phyloP scores from a whole-genome alignment of 495 filamentous ascomycete genomes.

The Hypoxylon cercidicola region DNA sequence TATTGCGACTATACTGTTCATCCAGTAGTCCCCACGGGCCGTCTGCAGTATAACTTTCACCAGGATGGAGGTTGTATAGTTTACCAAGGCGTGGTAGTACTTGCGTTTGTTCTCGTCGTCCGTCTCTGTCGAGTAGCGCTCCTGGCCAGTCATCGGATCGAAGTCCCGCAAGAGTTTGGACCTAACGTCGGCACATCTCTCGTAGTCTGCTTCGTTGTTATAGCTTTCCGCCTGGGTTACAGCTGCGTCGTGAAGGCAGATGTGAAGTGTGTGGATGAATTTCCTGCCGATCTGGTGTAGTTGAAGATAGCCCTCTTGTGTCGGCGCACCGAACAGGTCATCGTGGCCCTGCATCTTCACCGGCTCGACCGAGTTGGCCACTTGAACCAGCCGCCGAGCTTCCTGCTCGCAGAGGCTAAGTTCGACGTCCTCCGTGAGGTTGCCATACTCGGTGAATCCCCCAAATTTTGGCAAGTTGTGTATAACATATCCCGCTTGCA shows the following conservation, averaged over 20 bases:
- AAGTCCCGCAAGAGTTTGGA: slow-evolving; percentile 6
- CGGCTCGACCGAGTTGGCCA: background rate
- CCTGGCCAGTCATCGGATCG: slow-evolving; percentile 6
- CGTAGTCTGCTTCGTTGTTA: slow-evolving; percentile 3
- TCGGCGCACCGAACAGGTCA: slow-evolving; percentile 2
- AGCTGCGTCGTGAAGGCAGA: slow-evolving; percentile 8
- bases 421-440: slow-evolving; percentile 7
- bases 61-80: slow-evolving; percentile 2
- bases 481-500: slow-evolving; percentile 1
- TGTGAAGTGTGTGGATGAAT: slow-evolving; percentile 1
- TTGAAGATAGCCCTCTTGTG: slow-evolving; percentile 9
- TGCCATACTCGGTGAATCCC: slow-evolving; percentile 6
- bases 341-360: slow-evolving; percentile 12
- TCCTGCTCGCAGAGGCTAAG: slow-evolving; percentile 4
- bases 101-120: slow-evolving; percentile 5
- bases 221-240: slow-evolving; percentile 8
- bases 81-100: slow-evolving; percentile 9
- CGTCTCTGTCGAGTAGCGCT: slow-evolving; percentile 7
- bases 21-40: slow-evolving; percentile 8
- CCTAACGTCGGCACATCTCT: background rate
- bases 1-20: slow-evolving; percentile 4
- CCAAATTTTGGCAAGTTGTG: slow-evolving; percentile 7
- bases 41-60: slow-evolving; percentile 1
- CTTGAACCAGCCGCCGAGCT: slow-evolving; percentile 8
- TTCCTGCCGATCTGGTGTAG: slow-evolving; percentile 6